These are phyloP conservation scores for Suhomyces bolitotheri DNA, from an alignment of 1,139 yeast species.

Conservation along the genomic window DNA sequence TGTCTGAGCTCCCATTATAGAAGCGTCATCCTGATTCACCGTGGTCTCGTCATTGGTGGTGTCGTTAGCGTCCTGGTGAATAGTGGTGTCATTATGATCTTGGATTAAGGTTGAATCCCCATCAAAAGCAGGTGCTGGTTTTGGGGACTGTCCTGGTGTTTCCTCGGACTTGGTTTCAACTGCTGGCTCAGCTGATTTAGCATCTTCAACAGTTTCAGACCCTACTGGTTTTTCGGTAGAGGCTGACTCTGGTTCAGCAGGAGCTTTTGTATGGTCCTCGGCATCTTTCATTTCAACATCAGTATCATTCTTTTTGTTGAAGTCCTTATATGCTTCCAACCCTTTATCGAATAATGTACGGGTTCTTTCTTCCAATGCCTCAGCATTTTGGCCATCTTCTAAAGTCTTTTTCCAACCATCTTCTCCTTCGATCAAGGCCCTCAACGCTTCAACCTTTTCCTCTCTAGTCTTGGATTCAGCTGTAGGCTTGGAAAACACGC, in stretches of 20 bases:
- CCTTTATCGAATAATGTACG: constrained; percentile 36
- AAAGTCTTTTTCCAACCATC: constrained; percentile 44
- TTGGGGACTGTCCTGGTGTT: constrained; percentile 1
- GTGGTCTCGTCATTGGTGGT: constrained; percentile 46
- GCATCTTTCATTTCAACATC: constrained; percentile 19
- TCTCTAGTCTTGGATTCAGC: constrained; percentile 27
- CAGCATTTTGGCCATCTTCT: constrained; percentile 26
- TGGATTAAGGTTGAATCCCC: constrained; percentile 41
- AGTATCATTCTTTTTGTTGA: constrained; percentile 16
- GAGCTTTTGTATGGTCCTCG: not conserved
- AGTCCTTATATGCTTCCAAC: constrained; percentile 29
- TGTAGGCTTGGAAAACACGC: constrained; percentile 40
- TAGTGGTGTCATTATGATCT: constrained; percentile 44
- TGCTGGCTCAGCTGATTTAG: constrained; percentile 1
- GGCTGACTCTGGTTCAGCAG: not conserved
- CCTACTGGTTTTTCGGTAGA: not conserved
- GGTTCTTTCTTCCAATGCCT: constrained; percentile 24
- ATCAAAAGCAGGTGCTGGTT: constrained; percentile 19
- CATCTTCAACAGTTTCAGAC: not conserved
- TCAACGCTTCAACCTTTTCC: constrained; percentile 31
- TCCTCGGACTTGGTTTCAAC: constrained; percentile 6
- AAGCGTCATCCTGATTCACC: constrained; percentile 33
- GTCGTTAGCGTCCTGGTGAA: constrained; percentile 46
- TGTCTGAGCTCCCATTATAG: constrained; percentile 21
- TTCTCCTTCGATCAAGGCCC: constrained; percentile 32